Evolutionary conservation across 148 eudicot species (phyloP), one percentile per base, ranked within the genome.

Genomic region (Persicaria maculosa): DNA sequence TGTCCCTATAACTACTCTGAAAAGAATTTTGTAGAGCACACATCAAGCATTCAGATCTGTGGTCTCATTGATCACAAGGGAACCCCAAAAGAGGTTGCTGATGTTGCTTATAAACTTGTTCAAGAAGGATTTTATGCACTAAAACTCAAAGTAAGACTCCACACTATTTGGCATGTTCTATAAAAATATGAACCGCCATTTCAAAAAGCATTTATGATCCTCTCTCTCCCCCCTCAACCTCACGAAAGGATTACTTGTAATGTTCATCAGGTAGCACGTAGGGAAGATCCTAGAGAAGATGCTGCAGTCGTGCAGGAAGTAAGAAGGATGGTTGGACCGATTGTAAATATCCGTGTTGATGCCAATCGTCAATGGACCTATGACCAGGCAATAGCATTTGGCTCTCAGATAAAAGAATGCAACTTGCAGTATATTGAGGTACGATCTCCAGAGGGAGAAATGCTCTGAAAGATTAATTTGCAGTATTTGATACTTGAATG

Each of bases 351-450:
- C 47, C 97, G 99, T 76, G 99, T 81, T 62, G 99, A 96, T 89
- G 99, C 99, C 40, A 96, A 96, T 79, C 86, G 90, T 50, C 89
- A 83, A 78, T 96, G 97, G 99, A 85, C 87, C 67, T 90, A 86
- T 84, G 85, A 88, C 74, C 77, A 89, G 79, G 99, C 99, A 71
- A 75, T 86, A 72, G 78, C 73, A 78, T 96, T 96, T 86, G 92
- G 85, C 47, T 72, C 76, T 58, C 83, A 79, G 68, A 93, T 92
- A 72, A 89, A 83, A 79, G 85, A 85, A 72, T 90, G 91, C 76
- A 76, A 77, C 79, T 85, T 96, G 84, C 93, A 90, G 65, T 96
- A 92, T 78, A 88, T 96, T 74, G 99, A 96, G 97, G 99, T 90
- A 83, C 44, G 43, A 71, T 5, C 47, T 65, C 15, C 46, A 14